Percentiles rank a stretch among this genome's conserved stretches.
These are phyloP conservation scores for Aspergillus tanneri DNA, from an alignment of 2,329 filamentous ascomycete species.

Conservation along the genomic window DNA sequence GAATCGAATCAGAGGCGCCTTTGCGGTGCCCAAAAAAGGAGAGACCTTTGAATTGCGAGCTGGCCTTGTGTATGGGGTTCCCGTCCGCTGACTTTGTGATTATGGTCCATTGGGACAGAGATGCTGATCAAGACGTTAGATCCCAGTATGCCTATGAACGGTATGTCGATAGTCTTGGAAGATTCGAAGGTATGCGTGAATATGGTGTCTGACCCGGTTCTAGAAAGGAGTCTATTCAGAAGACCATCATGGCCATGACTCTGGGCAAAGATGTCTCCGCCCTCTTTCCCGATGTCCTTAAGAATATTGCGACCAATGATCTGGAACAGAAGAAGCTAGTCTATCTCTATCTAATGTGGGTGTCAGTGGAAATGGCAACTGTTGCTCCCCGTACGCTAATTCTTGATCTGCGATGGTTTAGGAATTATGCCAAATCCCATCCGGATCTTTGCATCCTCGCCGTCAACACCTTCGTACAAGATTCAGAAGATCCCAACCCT, in stretches of 20 bases:
- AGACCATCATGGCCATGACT: slow-evolving; percentile 99
- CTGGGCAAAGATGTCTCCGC: slow-evolving; percentile 97
- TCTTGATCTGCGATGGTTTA: slow-evolving; percentile 40
- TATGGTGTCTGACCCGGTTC: slow-evolving; percentile 28
- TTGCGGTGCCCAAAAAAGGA: slow-evolving; percentile 89
- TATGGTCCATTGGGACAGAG: slow-evolving; percentile 18
- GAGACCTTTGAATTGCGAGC: slow-evolving; percentile 97
- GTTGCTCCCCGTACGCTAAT: slow-evolving; percentile 18
- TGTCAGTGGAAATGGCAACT: neutral
- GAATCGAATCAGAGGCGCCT: slow-evolving; percentile 91
- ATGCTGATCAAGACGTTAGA: slow-evolving; percentile 48
- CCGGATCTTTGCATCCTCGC: slow-evolving; percentile 97
- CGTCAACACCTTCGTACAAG: slow-evolving; percentile 98
- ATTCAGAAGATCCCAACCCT: slow-evolving; percentile 97
- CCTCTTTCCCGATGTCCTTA: slow-evolving; percentile 93
- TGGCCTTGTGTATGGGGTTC: slow-evolving; percentile 66
- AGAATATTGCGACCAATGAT: slow-evolving; percentile 95
- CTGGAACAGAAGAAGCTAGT: slow-evolving; percentile 99
- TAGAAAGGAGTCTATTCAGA: slow-evolving; percentile 96
- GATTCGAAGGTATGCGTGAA: neutral
- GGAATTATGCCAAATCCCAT: slow-evolving; percentile 99
- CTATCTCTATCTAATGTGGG: slow-evolving; percentile 94
- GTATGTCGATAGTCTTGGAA: slow-evolving; percentile 38
- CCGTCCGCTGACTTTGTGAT: slow-evolving; percentile 11
- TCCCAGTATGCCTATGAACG: slow-evolving; percentile 99